Evolutionary conservation across 768 basidiomycete species (phyloP).

Genomic region (Leccinum truebloodii): DNA sequence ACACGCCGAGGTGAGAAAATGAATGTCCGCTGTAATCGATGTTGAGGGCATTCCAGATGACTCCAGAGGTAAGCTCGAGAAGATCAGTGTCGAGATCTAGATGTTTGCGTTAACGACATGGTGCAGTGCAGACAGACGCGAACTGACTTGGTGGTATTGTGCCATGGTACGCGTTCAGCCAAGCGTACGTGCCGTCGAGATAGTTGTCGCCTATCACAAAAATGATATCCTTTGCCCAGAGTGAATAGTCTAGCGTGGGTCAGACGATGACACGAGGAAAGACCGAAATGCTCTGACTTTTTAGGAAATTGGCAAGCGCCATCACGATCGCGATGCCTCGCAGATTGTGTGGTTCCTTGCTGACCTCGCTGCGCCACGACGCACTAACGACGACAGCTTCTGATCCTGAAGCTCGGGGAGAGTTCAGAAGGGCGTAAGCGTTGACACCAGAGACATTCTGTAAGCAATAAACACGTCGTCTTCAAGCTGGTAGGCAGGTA

Average conservation of each 20-base stretch:
- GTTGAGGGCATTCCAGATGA: slow-evolving; percentile 93
- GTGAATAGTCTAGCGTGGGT: slow-evolving; percentile 62
- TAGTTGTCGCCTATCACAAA: slow-evolving; percentile 89
- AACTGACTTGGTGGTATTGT: slow-evolving; percentile 60
- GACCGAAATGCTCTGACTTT: slow-evolving; percentile 50
- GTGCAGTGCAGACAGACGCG: not conserved
- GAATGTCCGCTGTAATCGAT: slow-evolving; percentile 98
- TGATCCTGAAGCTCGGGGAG: slow-evolving; percentile 89
- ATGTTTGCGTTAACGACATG: not conserved
- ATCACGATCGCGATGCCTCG: slow-evolving; percentile 87
- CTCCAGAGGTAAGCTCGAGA: slow-evolving; percentile 70
- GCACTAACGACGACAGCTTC: slow-evolving; percentile 93
- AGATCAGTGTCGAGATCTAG: slow-evolving; percentile 67
- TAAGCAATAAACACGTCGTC: slow-evolving; percentile 2
- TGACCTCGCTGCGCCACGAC: slow-evolving; percentile 77
- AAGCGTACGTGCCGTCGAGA: slow-evolving; percentile 91
- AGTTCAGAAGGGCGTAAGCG: slow-evolving; percentile 76
- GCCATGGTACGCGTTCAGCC: slow-evolving; percentile 83
- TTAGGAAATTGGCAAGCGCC: slow-evolving; percentile 79
- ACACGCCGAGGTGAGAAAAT: slow-evolving; percentile 93
- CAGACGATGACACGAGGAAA: not conserved
- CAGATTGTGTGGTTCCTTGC: slow-evolving; percentile 65
- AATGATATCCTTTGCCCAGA: slow-evolving; percentile 95
- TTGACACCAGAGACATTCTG: slow-evolving; percentile 70
- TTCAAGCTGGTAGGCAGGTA: not conserved